Evolutionary conservation across 2,329 filamentous ascomycete genomes (phyloP), one percentile per base, ranked within the genome.

Genomic region (Sclerotinia sclerotiorum): DNA sequence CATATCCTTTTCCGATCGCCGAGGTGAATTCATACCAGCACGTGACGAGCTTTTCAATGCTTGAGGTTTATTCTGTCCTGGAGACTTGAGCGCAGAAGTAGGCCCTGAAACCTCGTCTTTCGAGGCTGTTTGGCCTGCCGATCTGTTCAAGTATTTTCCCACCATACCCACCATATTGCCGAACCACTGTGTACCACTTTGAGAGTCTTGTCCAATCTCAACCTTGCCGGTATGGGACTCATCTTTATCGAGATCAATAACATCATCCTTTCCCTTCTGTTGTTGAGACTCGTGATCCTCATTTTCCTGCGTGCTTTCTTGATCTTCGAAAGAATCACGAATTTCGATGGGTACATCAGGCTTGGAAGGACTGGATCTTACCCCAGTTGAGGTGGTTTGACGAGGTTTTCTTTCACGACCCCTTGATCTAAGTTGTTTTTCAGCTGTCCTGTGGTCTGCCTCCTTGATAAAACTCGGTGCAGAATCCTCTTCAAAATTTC

Each of bases 221-320:
- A 27, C n/a, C 15, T 63, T n/a, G n/a, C 7, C 15, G 0, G 19
- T 27, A 2, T 51, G 29, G 21, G n/a, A 21, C 46, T 51, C 46
- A 27, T 51, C 46, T 15, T 32, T 8, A 35, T 63, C 60, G 32
- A 39, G 60, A 2, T 63, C 60, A 39, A 63, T n/a, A n/a, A 63
- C 21, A 52, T 32, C 19, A 7, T 7, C 46, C 48, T 39, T 32
- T 17, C 39, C 29, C 35, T 52, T 8, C 27, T 24, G n/a, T 35
- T 13, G 32, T 63, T 63, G 46, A 7, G n/a, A 7, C n/a, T 11
- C 46, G 10, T 21, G 29, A 48, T 21, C 48, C 7, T 32, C 8
- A 46, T n/a, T 49, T 39, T 63, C 60, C n/a, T 27, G 46, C 15
- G 46, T 51, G 21, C n/a, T 63, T 42, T 63, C 46, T 51, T 63